These are phyloP conservation scores for Podila horticola DNA, from an alignment of 192 early-diverging fungal genomes.

Conservation along the genomic window DNA sequence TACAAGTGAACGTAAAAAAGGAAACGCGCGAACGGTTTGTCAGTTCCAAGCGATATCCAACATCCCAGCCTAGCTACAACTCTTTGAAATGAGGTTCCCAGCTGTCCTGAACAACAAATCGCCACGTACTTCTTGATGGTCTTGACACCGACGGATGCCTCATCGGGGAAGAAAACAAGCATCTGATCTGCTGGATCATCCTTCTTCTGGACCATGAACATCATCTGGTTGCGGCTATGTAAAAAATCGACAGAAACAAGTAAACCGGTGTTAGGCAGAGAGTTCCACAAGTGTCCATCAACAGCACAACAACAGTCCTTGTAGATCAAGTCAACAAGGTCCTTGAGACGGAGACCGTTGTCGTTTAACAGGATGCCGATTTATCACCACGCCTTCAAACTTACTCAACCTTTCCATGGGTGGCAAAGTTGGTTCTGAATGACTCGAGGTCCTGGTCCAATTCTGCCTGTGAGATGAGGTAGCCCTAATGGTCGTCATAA, in stretches of 20 bases:
- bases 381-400: not conserved
- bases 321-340: not conserved
- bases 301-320: not conserved
- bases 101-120: no score
- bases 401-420: conserved; percentile 82
- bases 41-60: no score
- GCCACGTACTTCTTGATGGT: conserved; percentile 83
- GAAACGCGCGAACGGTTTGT: conserved; percentile 1
- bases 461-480: conserved; percentile 81
- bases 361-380: no score
- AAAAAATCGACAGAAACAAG: not conserved
- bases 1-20: conserved; percentile 43
- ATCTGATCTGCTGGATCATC: conserved; percentile 85
- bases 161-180: conserved; percentile 93
- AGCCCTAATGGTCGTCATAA: conserved; percentile 66
- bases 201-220: conserved; percentile 86
- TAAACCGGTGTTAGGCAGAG: not conserved
- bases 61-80: no score
- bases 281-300: no score
- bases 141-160: conserved; percentile 88
- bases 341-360: not conserved
- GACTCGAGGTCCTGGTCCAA: conserved; percentile 84
- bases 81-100: no score
- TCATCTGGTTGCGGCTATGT: conserved; percentile 77
- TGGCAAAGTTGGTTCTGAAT: conserved; percentile 77